A percentile compares a stretch with the other conserved stretches of the same genome.
Evolutionary conservation across 495 filamentous ascomycete species (phyloP).

Genomic region (Acidomyces sp.): DNA sequence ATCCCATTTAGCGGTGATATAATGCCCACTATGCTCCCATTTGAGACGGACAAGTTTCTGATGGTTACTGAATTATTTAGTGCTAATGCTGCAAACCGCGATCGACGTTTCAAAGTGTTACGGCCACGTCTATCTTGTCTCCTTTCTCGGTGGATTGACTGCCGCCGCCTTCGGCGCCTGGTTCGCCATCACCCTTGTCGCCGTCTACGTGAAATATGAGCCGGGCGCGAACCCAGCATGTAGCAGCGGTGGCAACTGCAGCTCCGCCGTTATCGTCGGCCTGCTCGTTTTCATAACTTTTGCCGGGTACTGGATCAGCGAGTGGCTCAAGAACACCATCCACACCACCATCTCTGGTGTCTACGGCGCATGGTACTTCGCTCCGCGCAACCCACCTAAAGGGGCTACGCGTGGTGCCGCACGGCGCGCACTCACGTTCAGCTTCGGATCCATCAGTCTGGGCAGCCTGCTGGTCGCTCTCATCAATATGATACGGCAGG

Average conservation of each 20-base stretch:
- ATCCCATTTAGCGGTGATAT: slow-evolving; percentile 86
- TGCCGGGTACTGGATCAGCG: slow-evolving; percentile 81
- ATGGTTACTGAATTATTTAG: no score
- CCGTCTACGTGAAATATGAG: slow-evolving; percentile 69
- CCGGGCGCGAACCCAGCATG: slow-evolving; percentile 61
- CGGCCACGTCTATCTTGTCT: slow-evolving; percentile 79
- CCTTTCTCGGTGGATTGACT: slow-evolving; percentile 61
- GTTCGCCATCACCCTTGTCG: slow-evolving; percentile 46
- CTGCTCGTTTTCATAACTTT: slow-evolving; percentile 79
- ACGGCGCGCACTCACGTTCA: slow-evolving; percentile 68
- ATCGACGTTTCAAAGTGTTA: slow-evolving; percentile 74
- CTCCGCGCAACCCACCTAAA: slow-evolving; percentile 52
- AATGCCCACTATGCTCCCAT: no score
- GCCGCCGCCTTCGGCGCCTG: slow-evolving; percentile 55
- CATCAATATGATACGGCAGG: slow-evolving; percentile 68
- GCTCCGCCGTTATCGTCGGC: slow-evolving; percentile 63
- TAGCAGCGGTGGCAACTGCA: slow-evolving; percentile 50
- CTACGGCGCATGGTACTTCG: slow-evolving; percentile 91
- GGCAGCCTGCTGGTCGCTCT: slow-evolving; percentile 78
- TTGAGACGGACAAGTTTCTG: no score
- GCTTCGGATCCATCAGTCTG: slow-evolving; percentile 78
- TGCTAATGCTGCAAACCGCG: slow-evolving; percentile 73
- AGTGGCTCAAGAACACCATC: slow-evolving; percentile 84
- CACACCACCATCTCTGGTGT: slow-evolving; percentile 79
- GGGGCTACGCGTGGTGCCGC: slow-evolving; percentile 67